Conservation (phyloP, 148 eudicot genomes). For the Vaccinium macrocarpon region DNA sequence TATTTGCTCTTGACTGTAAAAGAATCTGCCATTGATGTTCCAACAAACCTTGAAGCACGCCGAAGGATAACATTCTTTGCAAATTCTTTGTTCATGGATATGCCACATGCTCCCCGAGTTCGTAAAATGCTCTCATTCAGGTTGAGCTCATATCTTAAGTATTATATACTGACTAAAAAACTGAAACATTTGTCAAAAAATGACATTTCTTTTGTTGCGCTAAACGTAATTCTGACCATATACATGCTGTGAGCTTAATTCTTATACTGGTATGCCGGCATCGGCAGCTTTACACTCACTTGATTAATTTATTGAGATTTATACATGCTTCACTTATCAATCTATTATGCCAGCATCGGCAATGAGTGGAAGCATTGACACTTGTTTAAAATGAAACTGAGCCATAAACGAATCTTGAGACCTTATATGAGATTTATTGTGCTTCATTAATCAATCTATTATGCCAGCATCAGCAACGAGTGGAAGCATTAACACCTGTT, state of each 20-base stretch:
- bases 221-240: not conserved
- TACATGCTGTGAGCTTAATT: not conserved
- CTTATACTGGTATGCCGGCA: not conserved
- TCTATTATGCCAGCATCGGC: not conserved
- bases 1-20: conserved; percentile 47
- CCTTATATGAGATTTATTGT: not conserved
- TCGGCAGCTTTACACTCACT: not conserved
- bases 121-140: conserved; percentile 56
- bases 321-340: not conserved
- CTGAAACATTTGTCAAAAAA: not conserved
- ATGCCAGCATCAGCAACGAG: not conserved
- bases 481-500: not conserved
- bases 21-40: conserved; percentile 54
- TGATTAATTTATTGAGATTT: not conserved
- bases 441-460: not conserved
- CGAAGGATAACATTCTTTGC: conserved; percentile 50
- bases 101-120: conserved; percentile 53
- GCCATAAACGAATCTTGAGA: not conserved
- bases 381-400: not conserved
- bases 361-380: not conserved
- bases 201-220: not conserved
- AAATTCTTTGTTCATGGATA: conserved; percentile 53
- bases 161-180: not conserved
- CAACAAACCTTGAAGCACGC: conserved; percentile 57
- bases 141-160: conserved; percentile 16